Conservation (phyloP, 2,329 filamentous ascomycete genomes). For the Intubia oerlemansii region DNA sequence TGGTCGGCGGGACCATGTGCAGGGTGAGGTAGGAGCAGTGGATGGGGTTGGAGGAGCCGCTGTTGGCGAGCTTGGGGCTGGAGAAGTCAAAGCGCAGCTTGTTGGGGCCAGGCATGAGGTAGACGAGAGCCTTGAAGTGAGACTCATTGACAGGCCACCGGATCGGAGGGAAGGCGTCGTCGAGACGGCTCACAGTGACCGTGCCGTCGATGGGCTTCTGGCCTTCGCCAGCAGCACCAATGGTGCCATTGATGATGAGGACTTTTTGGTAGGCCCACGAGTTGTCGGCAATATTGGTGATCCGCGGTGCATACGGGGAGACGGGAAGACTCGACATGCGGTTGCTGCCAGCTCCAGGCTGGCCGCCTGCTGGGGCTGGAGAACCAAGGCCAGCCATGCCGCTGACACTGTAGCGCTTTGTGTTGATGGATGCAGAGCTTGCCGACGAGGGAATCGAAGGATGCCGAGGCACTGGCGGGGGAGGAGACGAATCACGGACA, state of each 20-base stretch:
- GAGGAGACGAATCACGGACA: constrained; percentile 20
- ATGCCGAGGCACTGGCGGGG: constrained; percentile 18
- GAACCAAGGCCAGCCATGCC: constrained; percentile 41
- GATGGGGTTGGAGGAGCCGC: constrained; percentile 41
- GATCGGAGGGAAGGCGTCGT: constrained; percentile 66
- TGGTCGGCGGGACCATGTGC: constrained; percentile 66
- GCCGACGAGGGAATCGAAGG: constrained; percentile 14
- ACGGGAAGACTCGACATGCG: constrained; percentile 33
- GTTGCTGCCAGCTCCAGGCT: constrained; percentile 30
- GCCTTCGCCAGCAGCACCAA: constrained; percentile 52
- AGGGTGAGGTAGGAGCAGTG: constrained; percentile 66
- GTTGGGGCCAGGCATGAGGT: constrained; percentile 83
- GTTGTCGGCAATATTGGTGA: constrained; percentile 60
- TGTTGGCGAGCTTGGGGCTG: constrained; percentile 58
- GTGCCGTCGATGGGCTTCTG: constrained; percentile 54
- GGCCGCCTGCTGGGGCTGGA: no score
- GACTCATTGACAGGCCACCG: constrained; percentile 77
- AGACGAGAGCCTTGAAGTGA: constrained; percentile 78
- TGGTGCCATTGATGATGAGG: constrained; percentile 58
- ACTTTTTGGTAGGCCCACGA: constrained; percentile 90
- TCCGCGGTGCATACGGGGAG: constrained; percentile 62
- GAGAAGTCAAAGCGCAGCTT: constrained; percentile 71
- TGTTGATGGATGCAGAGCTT: constrained; percentile 6
- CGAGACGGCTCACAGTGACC: constrained; percentile 58
- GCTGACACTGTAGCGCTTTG: constrained; percentile 40